A percentile compares a stretch with the other conserved stretches of the same genome.
Evolutionary conservation across 768 basidiomycete species (phyloP).

Genomic region (Boletales sp.): DNA sequence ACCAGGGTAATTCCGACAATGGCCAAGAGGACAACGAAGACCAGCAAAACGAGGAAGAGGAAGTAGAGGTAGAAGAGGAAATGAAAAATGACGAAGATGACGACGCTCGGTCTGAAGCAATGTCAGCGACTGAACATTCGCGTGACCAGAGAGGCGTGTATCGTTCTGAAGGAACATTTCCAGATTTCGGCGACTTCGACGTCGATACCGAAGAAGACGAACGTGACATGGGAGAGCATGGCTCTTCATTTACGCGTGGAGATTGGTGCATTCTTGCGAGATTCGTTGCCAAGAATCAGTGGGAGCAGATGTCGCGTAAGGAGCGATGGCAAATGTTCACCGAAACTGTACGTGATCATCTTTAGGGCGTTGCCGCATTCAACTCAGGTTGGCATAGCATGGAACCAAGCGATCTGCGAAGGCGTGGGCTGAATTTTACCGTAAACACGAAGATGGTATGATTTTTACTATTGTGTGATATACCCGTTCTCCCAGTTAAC

Average conservation of each 20-base stretch:
- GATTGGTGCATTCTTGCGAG: conserved; percentile 59
- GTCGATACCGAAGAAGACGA: conserved; percentile 28
- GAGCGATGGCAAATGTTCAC: conserved; percentile 57
- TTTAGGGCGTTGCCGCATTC: background rate
- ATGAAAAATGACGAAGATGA: conserved; percentile 18
- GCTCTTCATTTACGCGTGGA: conserved; percentile 52
- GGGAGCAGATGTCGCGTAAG: conserved; percentile 36
- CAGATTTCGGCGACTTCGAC: conserved; percentile 17
- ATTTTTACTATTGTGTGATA: conserved; percentile 6
- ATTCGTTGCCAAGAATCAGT: conserved; percentile 51
- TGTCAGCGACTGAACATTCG: conserved; percentile 15
- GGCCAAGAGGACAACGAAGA: conserved; percentile 33
- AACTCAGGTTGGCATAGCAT: conserved; percentile 36
- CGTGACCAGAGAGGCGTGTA: conserved; percentile 16
- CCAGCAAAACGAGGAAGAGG: conserved; percentile 36
- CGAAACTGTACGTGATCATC: conserved; percentile 40
- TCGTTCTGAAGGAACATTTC: conserved; percentile 18
- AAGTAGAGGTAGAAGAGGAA: conserved; percentile 24
- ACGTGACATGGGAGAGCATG: conserved; percentile 49
- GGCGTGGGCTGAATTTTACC: conserved; percentile 61
- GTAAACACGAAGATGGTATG: conserved; percentile 48
- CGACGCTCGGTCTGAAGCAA: conserved; percentile 20
- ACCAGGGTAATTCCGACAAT: conserved; percentile 30
- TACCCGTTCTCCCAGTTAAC: conserved; percentile 4
- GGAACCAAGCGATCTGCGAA: conserved; percentile 46